Evolutionary conservation across 163 green algal genomes (phyloP).

Genomic region (Scenedesmus sp.): DNA sequence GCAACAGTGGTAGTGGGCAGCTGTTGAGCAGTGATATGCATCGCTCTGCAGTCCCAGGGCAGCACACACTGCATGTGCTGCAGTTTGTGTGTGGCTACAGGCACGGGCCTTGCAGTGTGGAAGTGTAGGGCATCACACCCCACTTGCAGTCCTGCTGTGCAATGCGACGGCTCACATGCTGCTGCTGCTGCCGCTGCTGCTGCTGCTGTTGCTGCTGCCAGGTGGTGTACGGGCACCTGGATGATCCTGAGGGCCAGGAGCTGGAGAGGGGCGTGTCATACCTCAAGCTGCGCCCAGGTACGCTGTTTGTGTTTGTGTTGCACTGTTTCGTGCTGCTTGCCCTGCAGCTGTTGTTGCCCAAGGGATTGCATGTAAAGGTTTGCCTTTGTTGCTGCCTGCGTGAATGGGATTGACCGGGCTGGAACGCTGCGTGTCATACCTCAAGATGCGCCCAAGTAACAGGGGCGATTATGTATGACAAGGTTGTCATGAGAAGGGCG

Average conservation of each 20-base stretch:
- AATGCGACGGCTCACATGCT: not conserved
- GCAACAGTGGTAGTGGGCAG: not conserved
- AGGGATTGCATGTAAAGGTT: not conserved
- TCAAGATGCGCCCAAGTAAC: too few relatives aligned
- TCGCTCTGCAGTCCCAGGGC: not conserved
- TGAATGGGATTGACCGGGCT: too few relatives aligned
- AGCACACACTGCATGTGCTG: not conserved
- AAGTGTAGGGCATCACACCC: too few relatives aligned
- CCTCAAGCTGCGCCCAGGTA: slow-evolving; percentile 90
- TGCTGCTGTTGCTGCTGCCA: slow-evolving; percentile 49
- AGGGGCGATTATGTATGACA: too few relatives aligned
- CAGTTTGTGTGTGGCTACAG: not conserved
- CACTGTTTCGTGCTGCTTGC: not conserved
- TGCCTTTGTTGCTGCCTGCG: not conserved
- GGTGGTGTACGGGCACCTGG: slow-evolving; percentile 96
- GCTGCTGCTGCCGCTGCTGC: not conserved
- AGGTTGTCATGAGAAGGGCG: too few relatives aligned
- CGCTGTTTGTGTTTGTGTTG: not conserved
- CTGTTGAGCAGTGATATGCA: too few relatives aligned
- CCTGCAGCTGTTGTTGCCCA: too few relatives aligned
- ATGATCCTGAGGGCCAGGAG: slow-evolving; percentile 91
- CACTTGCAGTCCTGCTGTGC: not conserved
- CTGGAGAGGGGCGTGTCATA: slow-evolving; percentile 92
- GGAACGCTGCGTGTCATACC: too few relatives aligned
- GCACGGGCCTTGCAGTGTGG: too few relatives aligned